Conservation (phyloP, 768 basidiomycete genomes). For the Rhodocollybia butyracea region DNA sequence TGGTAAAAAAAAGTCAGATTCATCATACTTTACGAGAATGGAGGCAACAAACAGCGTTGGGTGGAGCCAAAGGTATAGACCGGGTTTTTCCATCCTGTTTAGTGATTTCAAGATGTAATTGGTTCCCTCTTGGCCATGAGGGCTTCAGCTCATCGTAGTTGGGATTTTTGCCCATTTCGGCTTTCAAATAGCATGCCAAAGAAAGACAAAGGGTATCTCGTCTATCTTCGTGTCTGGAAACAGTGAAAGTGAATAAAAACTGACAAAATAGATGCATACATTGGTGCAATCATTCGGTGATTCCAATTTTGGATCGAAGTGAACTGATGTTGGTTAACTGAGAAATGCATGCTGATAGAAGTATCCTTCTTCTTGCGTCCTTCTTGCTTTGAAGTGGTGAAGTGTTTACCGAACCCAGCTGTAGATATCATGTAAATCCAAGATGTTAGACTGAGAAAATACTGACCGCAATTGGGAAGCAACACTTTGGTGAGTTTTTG, state of each 20-base stretch:
- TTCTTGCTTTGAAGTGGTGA: neutral
- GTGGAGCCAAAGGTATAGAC: conserved; percentile 38
- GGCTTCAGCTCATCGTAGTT: conserved; percentile 20
- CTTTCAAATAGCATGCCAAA: conserved; percentile 1
- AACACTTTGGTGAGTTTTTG: neutral
- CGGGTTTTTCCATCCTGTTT: conserved; percentile 23
- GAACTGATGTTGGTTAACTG: neutral
- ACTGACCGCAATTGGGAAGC: neutral
- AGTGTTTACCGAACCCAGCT: neutral
- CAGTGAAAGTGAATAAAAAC: neutral
- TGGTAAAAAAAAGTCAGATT: neutral
- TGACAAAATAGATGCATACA: neutral
- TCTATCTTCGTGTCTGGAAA: neutral
- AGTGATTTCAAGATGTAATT: conserved; percentile 32
- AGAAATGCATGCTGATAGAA: neutral
- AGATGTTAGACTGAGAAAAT: neutral
- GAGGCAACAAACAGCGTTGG: conserved; percentile 39
- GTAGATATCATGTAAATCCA: neutral
- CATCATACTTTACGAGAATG: too few relatives aligned
- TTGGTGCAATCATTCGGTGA: neutral
- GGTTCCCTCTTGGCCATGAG: conserved; percentile 37
- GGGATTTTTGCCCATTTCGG: neutral
- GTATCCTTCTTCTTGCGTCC: neutral
- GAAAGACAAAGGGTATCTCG: conserved; percentile 2
- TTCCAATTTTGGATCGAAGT: neutral